A percentile compares a stretch with the other conserved stretches of the same genome.
phyloP scores from a whole-genome alignment of 306 rosid genomes.

The Mimosa pudica region DNA sequence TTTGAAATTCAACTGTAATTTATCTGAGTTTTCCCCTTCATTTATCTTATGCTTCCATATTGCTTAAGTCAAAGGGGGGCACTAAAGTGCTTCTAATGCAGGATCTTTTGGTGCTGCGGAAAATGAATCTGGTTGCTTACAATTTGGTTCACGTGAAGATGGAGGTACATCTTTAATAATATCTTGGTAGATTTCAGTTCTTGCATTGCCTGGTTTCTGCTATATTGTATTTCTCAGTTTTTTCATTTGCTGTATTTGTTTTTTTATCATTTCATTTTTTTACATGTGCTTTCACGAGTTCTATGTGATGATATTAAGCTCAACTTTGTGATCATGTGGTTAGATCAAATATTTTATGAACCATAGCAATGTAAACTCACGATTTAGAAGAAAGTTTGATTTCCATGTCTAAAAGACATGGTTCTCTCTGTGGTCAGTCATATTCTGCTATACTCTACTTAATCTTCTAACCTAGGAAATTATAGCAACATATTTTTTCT shows the following conservation, averaged over 20 bases:
- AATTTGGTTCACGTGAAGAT: conserved; percentile 67
- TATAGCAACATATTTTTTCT: neutral
- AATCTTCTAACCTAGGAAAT: neutral
- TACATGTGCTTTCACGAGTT: neutral
- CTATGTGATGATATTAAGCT: neutral
- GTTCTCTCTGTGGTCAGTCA: neutral
- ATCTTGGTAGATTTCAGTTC: conserved; percentile 32
- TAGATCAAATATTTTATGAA: neutral
- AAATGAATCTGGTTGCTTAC: conserved; percentile 55
- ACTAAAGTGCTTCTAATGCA: conserved; percentile 47
- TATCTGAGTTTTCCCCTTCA: neutral
- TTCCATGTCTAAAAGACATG: neutral
- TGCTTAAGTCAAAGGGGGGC: conserved; percentile 44
- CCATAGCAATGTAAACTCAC: neutral
- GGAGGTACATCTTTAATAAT: conserved; percentile 56
- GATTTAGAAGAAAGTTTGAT: neutral
- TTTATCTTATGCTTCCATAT: conserved; percentile 31
- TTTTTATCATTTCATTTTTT: neutral
- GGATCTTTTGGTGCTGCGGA: conserved; percentile 49
- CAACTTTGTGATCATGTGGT: neutral
- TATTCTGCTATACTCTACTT: neutral
- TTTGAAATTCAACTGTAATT: too few species aligned
- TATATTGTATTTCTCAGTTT: conserved; percentile 3
- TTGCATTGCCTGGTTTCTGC: conserved; percentile 33
- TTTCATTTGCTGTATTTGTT: neutral